Evolutionary conservation across 495 filamentous ascomycete genomes (phyloP).

Genomic region (Daldinia bambusicola): DNA sequence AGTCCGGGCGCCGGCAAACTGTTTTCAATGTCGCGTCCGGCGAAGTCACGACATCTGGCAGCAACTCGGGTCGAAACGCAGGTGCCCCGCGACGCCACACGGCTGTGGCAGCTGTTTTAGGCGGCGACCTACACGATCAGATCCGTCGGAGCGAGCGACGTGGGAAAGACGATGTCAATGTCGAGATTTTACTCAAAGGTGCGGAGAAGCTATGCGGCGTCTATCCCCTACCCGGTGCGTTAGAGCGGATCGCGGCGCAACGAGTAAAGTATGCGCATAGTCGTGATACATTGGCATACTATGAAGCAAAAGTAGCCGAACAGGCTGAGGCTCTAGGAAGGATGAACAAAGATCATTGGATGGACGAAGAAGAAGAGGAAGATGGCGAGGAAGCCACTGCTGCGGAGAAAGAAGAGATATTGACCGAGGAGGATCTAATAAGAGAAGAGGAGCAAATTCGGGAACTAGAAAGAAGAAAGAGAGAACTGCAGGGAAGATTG

Average conservation of each 20-base stretch:
- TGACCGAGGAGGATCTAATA: conserved; percentile 80
- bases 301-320: conserved; percentile 81
- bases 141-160: conserved; percentile 69
- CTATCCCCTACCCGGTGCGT: conserved; percentile 86
- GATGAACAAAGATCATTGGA: conserved; percentile 70
- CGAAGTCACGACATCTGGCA: conserved; percentile 63
- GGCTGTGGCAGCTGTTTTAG: conserved; percentile 89
- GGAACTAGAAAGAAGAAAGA: conserved; percentile 81
- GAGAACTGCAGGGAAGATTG: conserved; percentile 78
- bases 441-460: conserved; percentile 82
- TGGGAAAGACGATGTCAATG: conserved; percentile 77
- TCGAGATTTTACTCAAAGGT: conserved; percentile 84
- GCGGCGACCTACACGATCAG: conserved; percentile 84
- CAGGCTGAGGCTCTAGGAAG: conserved; percentile 78
- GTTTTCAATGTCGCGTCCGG: conserved; percentile 66
- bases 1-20: conserved; percentile 59
- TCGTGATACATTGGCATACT: conserved; percentile 75
- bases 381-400: conserved; percentile 51
- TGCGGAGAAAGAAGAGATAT: conserved; percentile 53
- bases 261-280: conserved; percentile 77
- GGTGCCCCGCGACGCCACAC: conserved; percentile 76
- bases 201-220: conserved; percentile 91
- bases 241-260: conserved; percentile 77
- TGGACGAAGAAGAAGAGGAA: conserved; percentile 59
- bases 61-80: conserved; percentile 50